Evolutionary conservation across 2,329 filamentous ascomycete genomes (phyloP).

Genomic region (Calonectria hawksworthii): DNA sequence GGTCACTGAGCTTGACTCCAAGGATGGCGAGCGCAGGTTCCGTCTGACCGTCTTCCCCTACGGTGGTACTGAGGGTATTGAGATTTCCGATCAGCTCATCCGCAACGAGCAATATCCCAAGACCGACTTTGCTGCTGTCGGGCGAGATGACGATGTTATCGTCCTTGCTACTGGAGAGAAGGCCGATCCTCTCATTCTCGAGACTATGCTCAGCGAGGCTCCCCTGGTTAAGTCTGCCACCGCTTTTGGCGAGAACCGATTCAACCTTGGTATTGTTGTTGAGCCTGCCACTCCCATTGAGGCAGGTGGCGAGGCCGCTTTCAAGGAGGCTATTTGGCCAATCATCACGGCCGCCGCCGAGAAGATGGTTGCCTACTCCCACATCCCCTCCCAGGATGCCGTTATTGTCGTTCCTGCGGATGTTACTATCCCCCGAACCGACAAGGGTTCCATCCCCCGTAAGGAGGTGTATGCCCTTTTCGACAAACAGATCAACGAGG

Average conservation of each 20-base stretch:
- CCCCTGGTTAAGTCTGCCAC: slow-evolving; percentile 35
- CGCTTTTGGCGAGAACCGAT: slow-evolving; percentile 39
- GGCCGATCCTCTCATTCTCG: slow-evolving; percentile 39
- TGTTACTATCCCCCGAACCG: slow-evolving; percentile 37
- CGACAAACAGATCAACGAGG: slow-evolving; percentile 30
- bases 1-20: slow-evolving; percentile 36
- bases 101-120: slow-evolving; percentile 42
- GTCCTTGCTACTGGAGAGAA: slow-evolving; percentile 45
- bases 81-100: slow-evolving; percentile 51
- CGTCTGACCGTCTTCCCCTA: slow-evolving; percentile 47
- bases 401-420: slow-evolving; percentile 33
- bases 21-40: slow-evolving; percentile 36
- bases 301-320: slow-evolving; percentile 6
- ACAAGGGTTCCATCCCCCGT: slow-evolving; percentile 43
- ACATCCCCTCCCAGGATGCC: slow-evolving; percentile 37
- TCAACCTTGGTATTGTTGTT: slow-evolving; percentile 42
- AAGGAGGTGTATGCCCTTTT: slow-evolving; percentile 39
- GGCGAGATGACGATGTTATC: slow-evolving; percentile 51
- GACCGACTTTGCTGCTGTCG: slow-evolving; percentile 46
- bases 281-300: slow-evolving; percentile 30
- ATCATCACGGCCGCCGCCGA: slow-evolving; percentile 30
- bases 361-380: slow-evolving; percentile 37
- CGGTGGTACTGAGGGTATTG: slow-evolving; percentile 45
- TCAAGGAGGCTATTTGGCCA: slow-evolving; percentile 37
- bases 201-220: slow-evolving; percentile 34